Evolutionary conservation across 148 eudicot species (phyloP), one percentile per base, ranked within the genome.

Genomic region (Gaultheria prostrata): DNA sequence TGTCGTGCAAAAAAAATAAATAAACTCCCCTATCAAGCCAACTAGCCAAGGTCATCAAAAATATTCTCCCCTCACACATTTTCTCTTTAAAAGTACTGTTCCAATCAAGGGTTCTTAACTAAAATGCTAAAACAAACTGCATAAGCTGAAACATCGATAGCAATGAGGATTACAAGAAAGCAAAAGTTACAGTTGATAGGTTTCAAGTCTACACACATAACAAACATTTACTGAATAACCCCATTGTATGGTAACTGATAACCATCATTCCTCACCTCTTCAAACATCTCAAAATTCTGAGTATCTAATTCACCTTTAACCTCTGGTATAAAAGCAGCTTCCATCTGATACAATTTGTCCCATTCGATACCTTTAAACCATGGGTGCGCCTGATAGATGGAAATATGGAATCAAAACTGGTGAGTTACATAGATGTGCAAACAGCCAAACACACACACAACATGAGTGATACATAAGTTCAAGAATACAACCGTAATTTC

Each of bases 261-360:
- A 77, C 21, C n/a, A 49, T 77, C 32, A 50, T n/a, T 54, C 18
- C 32, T 26, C 69, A 88, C 88, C 88, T 88, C 90, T 77, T 88
- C 90, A 88, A 88, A 86, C 85, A 86, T 86, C 79, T 86, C 88
- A 70, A 88, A 88, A 53, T 88, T 88, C 76, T 86, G 90, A 45
- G 90, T 88, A 43, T 88, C 89, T 48, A 88, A 77, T 20, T 88
- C 89, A 46, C 83, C 86, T n/a, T 85, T 85, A 83, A 88, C 90
- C 76, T 88, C 88, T n/a, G 90, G 90, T 49, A 84, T 83, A 76
- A 86, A 88, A 24, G 90, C 90, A 63, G 90, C 90, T 48, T 88
- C 88, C 70, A 82, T 84, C 12, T 88, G 86, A 79, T 88, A 88
- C n/a, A 88, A 32, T 50, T 76, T 79, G 45, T 88, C 88, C 90